A percentile compares a stretch with the other conserved stretches of the same genome.
Evolutionary conservation across 1,139 yeast species (phyloP).

Genomic region (Debaryomyces robertsiae): DNA sequence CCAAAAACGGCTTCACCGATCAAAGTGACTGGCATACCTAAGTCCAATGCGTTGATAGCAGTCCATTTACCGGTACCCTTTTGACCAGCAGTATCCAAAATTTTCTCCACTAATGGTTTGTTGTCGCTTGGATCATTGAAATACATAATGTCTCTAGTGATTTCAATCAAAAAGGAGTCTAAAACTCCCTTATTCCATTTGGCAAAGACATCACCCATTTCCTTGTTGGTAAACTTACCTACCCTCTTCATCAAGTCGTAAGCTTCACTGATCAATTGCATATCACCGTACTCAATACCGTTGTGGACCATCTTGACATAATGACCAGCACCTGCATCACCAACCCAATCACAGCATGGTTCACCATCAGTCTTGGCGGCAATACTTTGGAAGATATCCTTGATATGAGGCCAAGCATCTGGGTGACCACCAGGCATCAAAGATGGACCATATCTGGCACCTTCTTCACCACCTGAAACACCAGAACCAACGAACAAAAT

Average conservation of each 20-base stretch:
- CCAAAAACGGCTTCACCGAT: conserved; percentile 99
- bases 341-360: conserved; percentile 99
- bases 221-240: conserved; percentile 87
- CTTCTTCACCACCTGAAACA: conserved; percentile 99
- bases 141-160: conserved; percentile 92
- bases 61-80: conserved; percentile 99
- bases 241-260: conserved; percentile 94
- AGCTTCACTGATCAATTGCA: conserved; percentile 98
- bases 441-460: conserved; percentile 99
- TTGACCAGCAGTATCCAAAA: conserved; percentile 96
- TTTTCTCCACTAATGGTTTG: conserved; percentile 92
- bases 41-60: conserved; percentile 94
- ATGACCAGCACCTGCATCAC: conserved; percentile 98
- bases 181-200: conserved; percentile 97
- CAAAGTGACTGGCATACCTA: conserved; percentile 97
- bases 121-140: conserved; percentile 86
- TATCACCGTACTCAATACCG: conserved; percentile 99
- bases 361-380: conserved; percentile 97
- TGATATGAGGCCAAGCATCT: conserved; percentile 98
- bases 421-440: conserved; percentile 99
- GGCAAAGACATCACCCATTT: conserved; percentile 89
- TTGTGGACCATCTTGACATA: conserved; percentile 99
- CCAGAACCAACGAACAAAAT: conserved; percentile 96
- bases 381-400: conserved; percentile 93
- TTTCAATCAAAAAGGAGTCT: conserved; percentile 96